Conservation (phyloP, 1,284 basidiomycete species). For the Heterobasidion occidentale region DNA sequence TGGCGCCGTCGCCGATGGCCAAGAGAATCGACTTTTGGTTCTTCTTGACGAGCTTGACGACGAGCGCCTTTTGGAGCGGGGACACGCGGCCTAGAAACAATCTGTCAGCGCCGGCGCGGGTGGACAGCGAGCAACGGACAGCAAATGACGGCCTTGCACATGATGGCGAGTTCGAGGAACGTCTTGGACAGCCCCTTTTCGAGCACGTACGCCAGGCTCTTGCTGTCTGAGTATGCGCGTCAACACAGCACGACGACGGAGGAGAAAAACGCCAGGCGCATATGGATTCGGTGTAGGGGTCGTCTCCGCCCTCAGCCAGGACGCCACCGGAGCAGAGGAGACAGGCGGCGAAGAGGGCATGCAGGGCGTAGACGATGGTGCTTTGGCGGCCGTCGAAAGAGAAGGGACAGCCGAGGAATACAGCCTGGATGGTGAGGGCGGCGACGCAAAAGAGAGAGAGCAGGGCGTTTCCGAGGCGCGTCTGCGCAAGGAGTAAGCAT, state of each 20-base stretch:
- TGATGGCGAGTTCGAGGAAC: too few species aligned
- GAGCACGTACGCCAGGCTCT: too few species aligned
- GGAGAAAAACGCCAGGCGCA: background rate
- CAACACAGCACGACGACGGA: background rate
- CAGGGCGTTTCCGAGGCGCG: constrained; percentile 47
- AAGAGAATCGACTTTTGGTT: too few species aligned
- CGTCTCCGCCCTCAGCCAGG: constrained; percentile 39
- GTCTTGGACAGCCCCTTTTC: too few species aligned
- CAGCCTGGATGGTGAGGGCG: constrained; percentile 41
- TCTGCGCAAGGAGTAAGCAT: constrained; percentile 24
- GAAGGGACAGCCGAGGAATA: constrained; percentile 16
- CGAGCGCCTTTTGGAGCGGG: too few species aligned
- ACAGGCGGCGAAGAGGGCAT: constrained; percentile 56
- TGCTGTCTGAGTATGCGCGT: constrained; percentile 64
- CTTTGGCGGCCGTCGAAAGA: constrained; percentile 24
- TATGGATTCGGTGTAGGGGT: constrained; percentile 48
- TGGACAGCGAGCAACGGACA: too few species aligned
- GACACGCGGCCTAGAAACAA: too few species aligned
- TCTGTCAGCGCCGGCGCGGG: too few species aligned
- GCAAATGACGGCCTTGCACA: too few species aligned
- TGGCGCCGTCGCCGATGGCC: constrained; percentile 96
- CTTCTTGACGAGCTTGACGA: too few species aligned
- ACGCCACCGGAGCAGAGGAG: constrained; percentile 47
- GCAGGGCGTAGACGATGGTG: constrained; percentile 37
- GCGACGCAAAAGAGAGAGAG: constrained; percentile 35